Evolutionary conservation across 202 grass and related monocot species (phyloP), one percentile per base, ranked within the genome.

Genomic region (Elaeis oleifera): DNA sequence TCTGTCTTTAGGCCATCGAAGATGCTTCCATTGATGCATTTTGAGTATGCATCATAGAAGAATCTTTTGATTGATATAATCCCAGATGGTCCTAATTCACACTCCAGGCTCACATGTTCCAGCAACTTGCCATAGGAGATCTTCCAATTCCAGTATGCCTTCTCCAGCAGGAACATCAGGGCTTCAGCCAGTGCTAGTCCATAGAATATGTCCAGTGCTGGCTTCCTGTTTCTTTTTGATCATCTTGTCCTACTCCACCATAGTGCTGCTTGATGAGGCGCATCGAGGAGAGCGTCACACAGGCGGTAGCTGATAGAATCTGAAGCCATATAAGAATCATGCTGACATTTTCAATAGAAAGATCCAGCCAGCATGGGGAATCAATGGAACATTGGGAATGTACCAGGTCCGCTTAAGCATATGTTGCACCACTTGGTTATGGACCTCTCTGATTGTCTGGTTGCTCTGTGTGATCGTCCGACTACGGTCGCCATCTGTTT

Each of bases 121-220:
- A 86, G 78, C 50, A 81, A 72, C 54, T 68, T 78, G 56, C 15
- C 2, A 17, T 3, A 48, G 18, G 71, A 55, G 29, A 86, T 49
- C 68, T 70, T 79, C 83, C 78, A 86, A 8, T 24, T 57, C 83
- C 83, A 86, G 62, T 81, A 86, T 1, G 69, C 23, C 70, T 86
- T 81, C 61, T 81, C 83, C 21, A 72, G 5, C 24, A 86, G 54
- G 70, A 86, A 86, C 11, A 86, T 53, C 16, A 49, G 14, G 18
- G 75, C 64, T 19, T 65, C 58, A 0, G 68, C 21, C 18, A 82
- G 32, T 23, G 82, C 81, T 62, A 90, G 23, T 1, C 39, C 62
- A 59, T 90, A 90, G 75, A 90, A 90, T 53, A 90, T 63, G 49
- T 82, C 62, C 0, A 90, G 79, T 20, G 82, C 86, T 49, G 36